Base-by-base conservation (phyloP, 208 protist species). In the Wallacemonas sp. region DNA sequence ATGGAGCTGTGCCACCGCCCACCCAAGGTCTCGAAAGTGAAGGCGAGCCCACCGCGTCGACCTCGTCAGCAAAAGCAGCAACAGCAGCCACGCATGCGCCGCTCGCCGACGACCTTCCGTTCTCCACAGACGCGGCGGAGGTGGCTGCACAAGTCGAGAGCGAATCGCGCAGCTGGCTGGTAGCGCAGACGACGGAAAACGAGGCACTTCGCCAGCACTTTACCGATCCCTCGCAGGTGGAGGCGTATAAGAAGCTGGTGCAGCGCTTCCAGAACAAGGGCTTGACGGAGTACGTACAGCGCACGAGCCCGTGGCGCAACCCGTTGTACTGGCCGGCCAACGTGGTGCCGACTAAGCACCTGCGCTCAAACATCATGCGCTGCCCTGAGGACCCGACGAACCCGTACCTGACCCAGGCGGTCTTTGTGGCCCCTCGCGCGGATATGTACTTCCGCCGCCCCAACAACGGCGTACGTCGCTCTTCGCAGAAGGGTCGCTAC, bases 261-360 rank as follows among this genome's bases (percentile, higher is more conserved):
- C 85, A 86, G 57, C 89, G 74, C 55, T 57, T 82, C 16, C 65
- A 69, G 39, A 93, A 96, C 57, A 70, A 39, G 33, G 61, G n/a
- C 0, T 72, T 94, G 3, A 73, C 92, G 57, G 65, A 70, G 7
- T 94, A 92, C 65, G 76, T 96, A 23, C 25, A 74, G 16, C 65
- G 83, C 32, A 96, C 91, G 1, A 94, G 87, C 67, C 91, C 91
- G n/a, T 96, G 91, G 87, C 82, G 91, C 18, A 94, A 96, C 55
- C 87, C 91, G 14, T 70, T 96, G 16, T 39, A 80, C 26, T 96
- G 91, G 87, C 91, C 91, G 0, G 11, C 44, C 2, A 79, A 93
- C 52, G 86, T 94, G 2, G 32, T 96, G n/a, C 91, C 91, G 29
- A 94, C 91, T 0, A 92, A 92, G 57, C 84, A 92, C 65, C 86